Percentiles rank a stretch among this genome's conserved stretches.
phyloP scores from a whole-genome alignment of 805 yeast species.

The Candida fluviatilis region DNA sequence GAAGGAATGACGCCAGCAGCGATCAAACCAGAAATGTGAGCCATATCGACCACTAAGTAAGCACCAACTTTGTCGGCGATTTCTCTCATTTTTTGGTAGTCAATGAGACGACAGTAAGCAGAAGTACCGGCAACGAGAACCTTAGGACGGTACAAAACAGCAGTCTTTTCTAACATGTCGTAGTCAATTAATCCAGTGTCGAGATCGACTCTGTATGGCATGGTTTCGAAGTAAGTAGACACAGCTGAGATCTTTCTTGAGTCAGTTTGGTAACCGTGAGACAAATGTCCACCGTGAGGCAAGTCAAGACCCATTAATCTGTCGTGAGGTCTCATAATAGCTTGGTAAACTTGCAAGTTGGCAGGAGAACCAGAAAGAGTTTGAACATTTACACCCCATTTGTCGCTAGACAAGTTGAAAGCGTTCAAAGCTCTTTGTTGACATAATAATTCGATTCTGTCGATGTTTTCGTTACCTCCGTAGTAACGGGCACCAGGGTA shows the following conservation, averaged over 20 bases:
- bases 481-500: constrained; percentile 99
- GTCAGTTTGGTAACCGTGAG: constrained; percentile 97
- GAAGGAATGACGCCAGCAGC: constrained; percentile 95
- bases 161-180: constrained; percentile 89
- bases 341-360: constrained; percentile 93
- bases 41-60: constrained; percentile 95
- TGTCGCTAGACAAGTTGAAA: constrained; percentile 69
- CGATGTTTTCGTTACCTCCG: constrained; percentile 97
- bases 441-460: constrained; percentile 87
- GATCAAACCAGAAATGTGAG: constrained; percentile 93
- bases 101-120: constrained; percentile 95
- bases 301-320: constrained; percentile 97
- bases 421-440: constrained; percentile 93
- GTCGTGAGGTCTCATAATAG: constrained; percentile 91
- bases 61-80: constrained; percentile 98
- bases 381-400: constrained; percentile 99
- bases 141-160: constrained; percentile 91
- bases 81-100: constrained; percentile 92
- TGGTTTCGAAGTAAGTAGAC: constrained; percentile 94
- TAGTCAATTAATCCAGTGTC: constrained; percentile 94
- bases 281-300: constrained; percentile 98
- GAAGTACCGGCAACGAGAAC: constrained; percentile 96
- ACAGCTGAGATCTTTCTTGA: constrained; percentile 91
- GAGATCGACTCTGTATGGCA: constrained; percentile 95
- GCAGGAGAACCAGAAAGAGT: constrained; percentile 97